Percentiles rank a stretch among this genome's conserved stretches.
Evolutionary conservation across 768 basidiomycete species (phyloP).

Genomic region (Sporobolomyces roseus): DNA sequence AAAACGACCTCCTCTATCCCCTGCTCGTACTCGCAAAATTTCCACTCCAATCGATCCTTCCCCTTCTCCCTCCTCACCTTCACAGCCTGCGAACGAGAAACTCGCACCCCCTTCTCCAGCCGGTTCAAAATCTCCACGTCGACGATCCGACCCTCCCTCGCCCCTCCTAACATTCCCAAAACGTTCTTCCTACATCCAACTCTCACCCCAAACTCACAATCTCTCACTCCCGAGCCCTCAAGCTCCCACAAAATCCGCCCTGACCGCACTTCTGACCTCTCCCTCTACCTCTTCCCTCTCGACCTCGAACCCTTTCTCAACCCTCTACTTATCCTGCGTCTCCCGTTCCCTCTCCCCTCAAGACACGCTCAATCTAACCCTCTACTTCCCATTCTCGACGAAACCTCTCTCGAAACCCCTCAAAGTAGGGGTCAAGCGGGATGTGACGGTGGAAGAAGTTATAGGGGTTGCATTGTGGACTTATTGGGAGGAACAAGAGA

Average conservation of each 20-base stretch:
- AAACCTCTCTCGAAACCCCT: constrained; percentile 62
- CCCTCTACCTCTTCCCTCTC: constrained; percentile 39
- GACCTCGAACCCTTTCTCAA: constrained; percentile 75
- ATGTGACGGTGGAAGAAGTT: constrained; percentile 90
- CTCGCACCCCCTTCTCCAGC: constrained; percentile 12
- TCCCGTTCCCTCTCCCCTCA: constrained; percentile 63
- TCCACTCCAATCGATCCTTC: background rate
- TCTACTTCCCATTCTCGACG: constrained; percentile 79
- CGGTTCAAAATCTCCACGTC: background rate
- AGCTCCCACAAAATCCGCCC: constrained; percentile 16
- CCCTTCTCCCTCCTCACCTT: background rate
- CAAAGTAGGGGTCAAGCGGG: constrained; percentile 71
- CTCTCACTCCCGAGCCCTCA: background rate
- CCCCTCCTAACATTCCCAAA: constrained; percentile 3
- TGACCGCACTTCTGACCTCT: constrained; percentile 31
- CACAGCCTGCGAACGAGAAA: constrained; percentile 2
- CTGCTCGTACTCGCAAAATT: background rate
- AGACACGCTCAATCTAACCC: constrained; percentile 62
- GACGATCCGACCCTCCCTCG: background rate
- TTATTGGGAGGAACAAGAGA: constrained; percentile 75
- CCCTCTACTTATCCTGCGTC: constrained; percentile 65
- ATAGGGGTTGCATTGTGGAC: constrained; percentile 86
- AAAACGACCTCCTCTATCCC: constrained; percentile 1
- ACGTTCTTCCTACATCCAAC: constrained; percentile 11
- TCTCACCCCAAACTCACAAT: background rate